Evolutionary conservation across 768 basidiomycete species (phyloP).

Genomic region (Symmetrospora coprosmae): DNA sequence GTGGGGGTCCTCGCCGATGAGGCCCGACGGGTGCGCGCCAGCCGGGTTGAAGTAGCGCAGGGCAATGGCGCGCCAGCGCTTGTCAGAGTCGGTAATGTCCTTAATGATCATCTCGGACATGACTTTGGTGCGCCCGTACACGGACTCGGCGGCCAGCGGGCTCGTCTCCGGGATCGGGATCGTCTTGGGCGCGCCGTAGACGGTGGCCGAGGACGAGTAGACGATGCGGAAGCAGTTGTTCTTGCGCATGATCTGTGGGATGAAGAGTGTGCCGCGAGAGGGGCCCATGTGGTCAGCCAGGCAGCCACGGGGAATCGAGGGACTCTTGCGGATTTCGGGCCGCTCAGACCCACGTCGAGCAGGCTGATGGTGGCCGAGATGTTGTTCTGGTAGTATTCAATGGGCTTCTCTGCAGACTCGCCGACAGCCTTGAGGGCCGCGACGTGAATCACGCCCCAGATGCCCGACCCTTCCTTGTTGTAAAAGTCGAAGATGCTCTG

Average conservation of each 20-base stretch:
- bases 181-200: constrained; percentile 81
- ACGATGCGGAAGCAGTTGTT: constrained; percentile 75
- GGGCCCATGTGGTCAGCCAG: neutral
- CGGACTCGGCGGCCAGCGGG: constrained; percentile 70
- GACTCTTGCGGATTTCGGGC: neutral
- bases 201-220: constrained; percentile 95
- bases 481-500: constrained; percentile 68
- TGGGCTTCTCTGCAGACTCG: constrained; percentile 80
- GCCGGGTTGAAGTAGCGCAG: constrained; percentile 98
- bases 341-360: constrained; percentile 40
- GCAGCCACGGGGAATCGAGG: neutral
- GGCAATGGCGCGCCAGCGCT: constrained; percentile 73
- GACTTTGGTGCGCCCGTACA: constrained; percentile 91
- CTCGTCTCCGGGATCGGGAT: constrained; percentile 92
- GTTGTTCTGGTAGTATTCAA: constrained; percentile 88
- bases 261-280: no score
- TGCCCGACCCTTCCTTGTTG: constrained; percentile 55
- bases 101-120: constrained; percentile 81
- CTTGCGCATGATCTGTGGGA: constrained; percentile 63
- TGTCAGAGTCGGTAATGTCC: constrained; percentile 65
- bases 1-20: constrained; percentile 89
- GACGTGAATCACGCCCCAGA: constrained; percentile 93
- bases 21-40: constrained; percentile 91
- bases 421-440: constrained; percentile 97
- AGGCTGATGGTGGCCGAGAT: constrained; percentile 75